Evolutionary conservation across 1,284 basidiomycete species (phyloP), one percentile per base, ranked within the genome.

Genomic region (Fomitopsis palustris): DNA sequence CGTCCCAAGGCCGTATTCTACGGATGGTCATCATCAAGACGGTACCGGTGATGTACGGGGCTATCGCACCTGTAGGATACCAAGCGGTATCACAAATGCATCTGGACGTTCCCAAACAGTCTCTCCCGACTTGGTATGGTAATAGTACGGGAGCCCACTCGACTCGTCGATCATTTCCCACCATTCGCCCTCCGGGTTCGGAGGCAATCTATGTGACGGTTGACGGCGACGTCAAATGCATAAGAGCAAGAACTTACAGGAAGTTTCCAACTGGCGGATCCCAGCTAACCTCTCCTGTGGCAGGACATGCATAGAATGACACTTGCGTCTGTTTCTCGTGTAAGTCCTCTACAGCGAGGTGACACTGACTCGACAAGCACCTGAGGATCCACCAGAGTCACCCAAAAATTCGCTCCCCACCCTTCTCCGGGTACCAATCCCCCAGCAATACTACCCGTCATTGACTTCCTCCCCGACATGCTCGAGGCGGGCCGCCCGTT

Each of bases 231-330:
- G 67, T 64, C 59, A 57, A 66, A 66, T 57, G 43, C 21, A 52
- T 38, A 7, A 29, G n/a, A 16, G 19, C 42, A 21, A 23, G 17
- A 16, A 78, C 86, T 72, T 71, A 92, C 90, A 96, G 88, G 71
- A 95, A 94, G 55, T 91, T 88, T 16, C 94, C 93, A n/a, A 88
- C 82, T 4, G 94, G 94, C 3, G 93, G 86, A 68, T 94, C 90
- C 95, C 95, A 97, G 68, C 89, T 90, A 60, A 95, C 93, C 70
- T 96, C 87, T 12, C 95, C 95, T 19, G 92, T 92, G 0, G 93
- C 86, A 41, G 95, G 95, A 74, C 94, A 96, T 19, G 95, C 95
- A 73, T 90, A 98, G 77, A 97, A 97, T 23, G 88, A 85, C 6
- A 86, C 84, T 67, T 86, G 85, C 12, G 88, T 91, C 90, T 94